Conservation (phyloP, 805 yeast genomes). For the Starmerella davenportii region DNA sequence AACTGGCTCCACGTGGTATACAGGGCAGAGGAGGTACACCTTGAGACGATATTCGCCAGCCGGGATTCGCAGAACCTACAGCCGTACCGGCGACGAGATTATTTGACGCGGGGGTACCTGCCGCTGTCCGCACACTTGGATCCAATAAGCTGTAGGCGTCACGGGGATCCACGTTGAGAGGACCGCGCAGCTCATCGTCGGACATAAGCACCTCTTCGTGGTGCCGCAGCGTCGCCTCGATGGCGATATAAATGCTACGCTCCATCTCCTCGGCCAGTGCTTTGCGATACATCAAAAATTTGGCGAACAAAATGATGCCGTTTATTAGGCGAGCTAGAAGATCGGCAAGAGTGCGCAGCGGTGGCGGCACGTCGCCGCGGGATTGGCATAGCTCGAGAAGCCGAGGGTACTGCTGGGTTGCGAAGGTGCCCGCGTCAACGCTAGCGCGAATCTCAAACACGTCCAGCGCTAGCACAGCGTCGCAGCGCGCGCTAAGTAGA, state of each 20-base stretch:
- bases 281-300: neutral
- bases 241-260: neutral
- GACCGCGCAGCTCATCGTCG: neutral
- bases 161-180: neutral
- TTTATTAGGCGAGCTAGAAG: neutral
- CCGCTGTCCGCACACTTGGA: neutral
- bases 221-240: neutral
- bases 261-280: neutral
- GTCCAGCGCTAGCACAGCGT: conserved; percentile 8
- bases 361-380: neutral
- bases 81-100: neutral
- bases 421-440: neutral
- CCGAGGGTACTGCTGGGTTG: too few relatives aligned
- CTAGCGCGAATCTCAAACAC: neutral
- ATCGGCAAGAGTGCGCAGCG: neutral
- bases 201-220: neutral
- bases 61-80: neutral
- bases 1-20: too few relatives aligned
- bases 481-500: conserved; percentile 3
- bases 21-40: too few relatives aligned
- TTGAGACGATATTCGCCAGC: too few relatives aligned
- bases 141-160: neutral
- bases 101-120: neutral
- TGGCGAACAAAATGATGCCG: neutral
- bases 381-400: too few relatives aligned